A percentile compares a stretch with the other conserved stretches of the same genome.
phyloP scores from a whole-genome alignment of 345 rosid species.

The Streptanthus diversifolius region DNA sequence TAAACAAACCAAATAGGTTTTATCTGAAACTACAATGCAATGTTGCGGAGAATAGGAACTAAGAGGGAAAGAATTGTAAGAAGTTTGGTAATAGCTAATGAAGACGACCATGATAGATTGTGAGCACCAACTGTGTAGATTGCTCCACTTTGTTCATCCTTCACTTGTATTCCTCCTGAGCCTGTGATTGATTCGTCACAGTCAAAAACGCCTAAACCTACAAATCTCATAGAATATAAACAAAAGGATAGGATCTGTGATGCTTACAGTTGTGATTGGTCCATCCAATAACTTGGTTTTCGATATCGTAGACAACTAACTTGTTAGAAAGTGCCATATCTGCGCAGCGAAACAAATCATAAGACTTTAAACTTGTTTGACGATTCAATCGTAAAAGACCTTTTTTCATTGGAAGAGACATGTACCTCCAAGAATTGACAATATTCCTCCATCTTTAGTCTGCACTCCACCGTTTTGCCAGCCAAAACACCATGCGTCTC shows the following conservation, averaged over 20 bases:
- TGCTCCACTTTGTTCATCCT: constrained; percentile 52
- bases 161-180: constrained; percentile 65
- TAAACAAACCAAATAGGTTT: not conserved
- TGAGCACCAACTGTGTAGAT: constrained; percentile 57
- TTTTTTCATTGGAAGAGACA: not conserved
- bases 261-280: constrained; percentile 81
- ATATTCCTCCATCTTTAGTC: constrained; percentile 47
- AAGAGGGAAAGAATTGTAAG: constrained; percentile 40
- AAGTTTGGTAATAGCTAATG: constrained; percentile 28
- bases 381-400: not conserved
- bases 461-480: constrained; percentile 65
- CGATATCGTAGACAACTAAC: constrained; percentile 80
- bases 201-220: not conserved
- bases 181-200: constrained; percentile 41
- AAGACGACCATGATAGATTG: constrained; percentile 46
- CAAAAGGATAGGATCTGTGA: not conserved
- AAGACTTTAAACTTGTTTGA: not conserved
- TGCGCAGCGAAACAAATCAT: constrained; percentile 30
- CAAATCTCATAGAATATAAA: not conserved
- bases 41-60: constrained; percentile 38
- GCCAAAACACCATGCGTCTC: constrained; percentile 69
- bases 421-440: constrained; percentile 83
- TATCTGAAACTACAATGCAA: constrained; percentile 28
- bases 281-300: constrained; percentile 88
- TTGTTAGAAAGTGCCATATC: constrained; percentile 89